These are phyloP conservation scores for Suillus variegatus DNA, from an alignment of 768 basidiomycete genomes.

Conservation along the genomic window DNA sequence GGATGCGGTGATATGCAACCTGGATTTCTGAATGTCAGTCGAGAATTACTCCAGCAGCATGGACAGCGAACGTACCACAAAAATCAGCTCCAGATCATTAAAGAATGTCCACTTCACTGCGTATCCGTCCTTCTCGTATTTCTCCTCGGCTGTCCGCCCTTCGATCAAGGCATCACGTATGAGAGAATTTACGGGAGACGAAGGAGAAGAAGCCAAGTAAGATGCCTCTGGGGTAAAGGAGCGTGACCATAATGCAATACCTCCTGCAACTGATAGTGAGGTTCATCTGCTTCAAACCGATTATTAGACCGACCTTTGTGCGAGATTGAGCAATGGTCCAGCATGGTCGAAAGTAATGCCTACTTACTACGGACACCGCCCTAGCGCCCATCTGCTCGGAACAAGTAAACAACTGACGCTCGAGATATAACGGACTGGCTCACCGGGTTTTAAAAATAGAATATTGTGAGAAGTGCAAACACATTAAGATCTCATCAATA, in stretches of 20 bases:
- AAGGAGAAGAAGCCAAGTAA: constrained; percentile 63
- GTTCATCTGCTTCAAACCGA: neutral
- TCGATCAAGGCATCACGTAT: constrained; percentile 92
- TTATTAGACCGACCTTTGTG: constrained; percentile 66
- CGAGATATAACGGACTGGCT: too few relatives aligned
- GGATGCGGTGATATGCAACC: constrained; percentile 96
- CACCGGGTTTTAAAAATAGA: too few relatives aligned
- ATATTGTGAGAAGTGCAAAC: too few relatives aligned
- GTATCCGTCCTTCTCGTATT: constrained; percentile 93
- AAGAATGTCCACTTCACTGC: constrained; percentile 93
- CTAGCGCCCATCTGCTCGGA: too few relatives aligned
- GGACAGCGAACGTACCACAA: constrained; percentile 67
- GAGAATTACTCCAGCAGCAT: constrained; percentile 8
- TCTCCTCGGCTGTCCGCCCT: constrained; percentile 77
- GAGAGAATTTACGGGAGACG: constrained; percentile 86
- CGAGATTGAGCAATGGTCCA: constrained; percentile 95
- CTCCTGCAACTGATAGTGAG: constrained; percentile 53
- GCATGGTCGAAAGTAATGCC: constrained; percentile 49
- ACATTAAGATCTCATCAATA: too few relatives aligned
- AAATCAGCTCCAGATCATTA: constrained; percentile 95
- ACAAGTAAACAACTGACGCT: too few relatives aligned
- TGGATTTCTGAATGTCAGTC: constrained; percentile 29
- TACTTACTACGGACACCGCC: neutral
- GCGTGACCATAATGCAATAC: constrained; percentile 90
- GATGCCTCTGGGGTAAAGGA: constrained; percentile 90